Evolutionary conservation across 164 flowering plant species (phyloP), one percentile per base, ranked within the genome.

Genomic region (Tetracentron sinense): DNA sequence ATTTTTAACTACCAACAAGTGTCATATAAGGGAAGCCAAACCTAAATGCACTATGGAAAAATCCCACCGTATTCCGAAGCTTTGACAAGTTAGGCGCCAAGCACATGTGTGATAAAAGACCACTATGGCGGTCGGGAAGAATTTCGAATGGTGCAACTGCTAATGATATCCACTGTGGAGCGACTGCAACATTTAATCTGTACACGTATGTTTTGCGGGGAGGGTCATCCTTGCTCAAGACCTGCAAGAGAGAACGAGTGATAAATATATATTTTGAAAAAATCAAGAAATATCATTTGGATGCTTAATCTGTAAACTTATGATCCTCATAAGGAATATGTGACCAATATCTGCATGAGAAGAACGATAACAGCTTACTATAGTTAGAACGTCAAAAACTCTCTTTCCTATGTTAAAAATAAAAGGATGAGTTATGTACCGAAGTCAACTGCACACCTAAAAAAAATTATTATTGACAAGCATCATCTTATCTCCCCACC

Each of bases 141-240:
- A 94, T 76, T 75, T 86, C 86, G 77, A 94, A 88, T 65, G 95
- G 96, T 23, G 85, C 99, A 74, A 91, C 96, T 26, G 74, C 92
- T 74, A 94, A 71, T 44, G 92, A 79, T 81, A 94, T 89, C 85
- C 88, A 91, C 21, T 71, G 82, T 54, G 99, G 86, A 77, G 79
- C 58, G 63, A 91, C 96, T 27, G 97, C 96, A 72, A 86, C 77
- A 71, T 79, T 75, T 63, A 94, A 65, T 64, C 64, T 82, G 67
- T 91, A 94, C 21, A 91, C 96, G 72, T 74, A 94, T 26, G 97
- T 89, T 78, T 86, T 94, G 55, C 82, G 84, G 48, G 96, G 85
- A 72, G 96, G 96, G 58, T 81, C 83, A 71, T 94, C 97, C 75
- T 86, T 84, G 85, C 82, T 88, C 76, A 89, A 68, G 33, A 94